phyloP scores from a whole-genome alignment of 371 early-diverging fungal genomes.

The Blastocladiella emersonii region DNA sequence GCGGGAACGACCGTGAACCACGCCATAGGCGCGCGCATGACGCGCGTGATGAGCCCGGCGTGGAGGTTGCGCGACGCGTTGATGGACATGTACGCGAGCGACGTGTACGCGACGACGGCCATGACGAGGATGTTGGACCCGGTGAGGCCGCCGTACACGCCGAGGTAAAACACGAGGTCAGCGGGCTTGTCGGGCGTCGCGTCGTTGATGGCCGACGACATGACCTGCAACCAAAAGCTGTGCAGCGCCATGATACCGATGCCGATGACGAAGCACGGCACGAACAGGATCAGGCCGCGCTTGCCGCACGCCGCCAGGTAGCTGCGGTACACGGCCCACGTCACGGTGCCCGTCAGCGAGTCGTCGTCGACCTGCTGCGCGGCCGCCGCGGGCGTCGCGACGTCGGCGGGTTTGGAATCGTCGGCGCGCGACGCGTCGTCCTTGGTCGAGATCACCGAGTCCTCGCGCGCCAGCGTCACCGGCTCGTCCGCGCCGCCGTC shows the following conservation, averaged over 20 bases:
- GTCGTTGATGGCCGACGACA: not conserved
- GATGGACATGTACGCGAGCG: not conserved
- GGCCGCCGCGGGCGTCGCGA: slow-evolving; percentile 15
- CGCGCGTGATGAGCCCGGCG: not conserved
- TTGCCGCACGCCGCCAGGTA: slow-evolving; percentile 48
- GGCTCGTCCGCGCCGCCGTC: too few relatives aligned
- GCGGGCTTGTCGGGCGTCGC: not conserved
- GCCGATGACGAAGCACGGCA: not conserved
- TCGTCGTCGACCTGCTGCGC: slow-evolving; percentile 30
- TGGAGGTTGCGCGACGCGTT: not conserved
- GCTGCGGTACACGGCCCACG: slow-evolving; percentile 44
- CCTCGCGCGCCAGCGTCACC: too few relatives aligned
- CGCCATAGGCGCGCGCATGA: slow-evolving; percentile 33
- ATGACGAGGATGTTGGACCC: not conserved
- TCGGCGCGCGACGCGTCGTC: too few relatives aligned
- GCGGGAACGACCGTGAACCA: slow-evolving; percentile 76
- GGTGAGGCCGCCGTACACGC: not conserved
- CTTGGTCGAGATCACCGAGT: too few relatives aligned
- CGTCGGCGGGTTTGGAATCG: too few relatives aligned
- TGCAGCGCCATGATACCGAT: not conserved
- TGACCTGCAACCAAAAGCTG: not conserved
- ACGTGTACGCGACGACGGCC: not conserved
- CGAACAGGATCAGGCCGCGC: not conserved
- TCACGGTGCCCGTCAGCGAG: slow-evolving; percentile 43
- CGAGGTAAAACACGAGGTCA: not conserved